phyloP scores from a whole-genome alignment of 257 asterid species.

The Solanum gandarillasii region DNA sequence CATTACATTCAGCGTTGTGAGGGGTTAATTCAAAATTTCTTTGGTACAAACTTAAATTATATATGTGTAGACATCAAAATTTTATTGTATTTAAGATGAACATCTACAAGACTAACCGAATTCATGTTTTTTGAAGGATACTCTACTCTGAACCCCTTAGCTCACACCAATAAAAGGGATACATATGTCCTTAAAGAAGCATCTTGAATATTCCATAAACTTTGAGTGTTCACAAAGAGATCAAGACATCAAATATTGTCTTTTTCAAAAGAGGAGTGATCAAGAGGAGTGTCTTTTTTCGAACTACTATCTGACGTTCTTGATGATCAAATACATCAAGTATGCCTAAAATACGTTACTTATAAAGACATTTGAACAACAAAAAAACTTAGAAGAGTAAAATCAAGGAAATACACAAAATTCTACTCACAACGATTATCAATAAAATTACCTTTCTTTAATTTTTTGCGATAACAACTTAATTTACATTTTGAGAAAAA shows the following conservation, averaged over 20 bases:
- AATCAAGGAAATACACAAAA: not conserved
- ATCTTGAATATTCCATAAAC: not conserved
- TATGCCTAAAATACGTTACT: not conserved
- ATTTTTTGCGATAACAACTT: not conserved
- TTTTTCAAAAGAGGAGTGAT: not conserved
- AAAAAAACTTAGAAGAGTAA: not conserved
- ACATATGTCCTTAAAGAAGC: not conserved
- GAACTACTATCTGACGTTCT: not conserved
- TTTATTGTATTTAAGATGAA: not conserved
- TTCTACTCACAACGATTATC: too few relatives aligned
- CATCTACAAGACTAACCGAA: not conserved
- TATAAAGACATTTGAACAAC: not conserved
- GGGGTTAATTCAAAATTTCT: not conserved
- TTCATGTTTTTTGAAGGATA: not conserved
- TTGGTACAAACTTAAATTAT: not conserved
- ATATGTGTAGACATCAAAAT: not conserved
- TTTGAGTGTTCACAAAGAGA: not conserved
- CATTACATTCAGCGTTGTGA: not conserved
- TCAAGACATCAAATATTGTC: not conserved
- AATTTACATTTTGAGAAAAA: not conserved
- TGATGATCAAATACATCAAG: not conserved
- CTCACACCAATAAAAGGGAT: not conserved
- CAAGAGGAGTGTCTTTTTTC: not conserved
- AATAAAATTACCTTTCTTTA: not conserved
- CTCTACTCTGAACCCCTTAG: not conserved